A percentile compares a stretch with the other conserved stretches of the same genome.
Conservation (phyloP, 768 basidiomycete species). For the Lactifluus pinguis region DNA sequence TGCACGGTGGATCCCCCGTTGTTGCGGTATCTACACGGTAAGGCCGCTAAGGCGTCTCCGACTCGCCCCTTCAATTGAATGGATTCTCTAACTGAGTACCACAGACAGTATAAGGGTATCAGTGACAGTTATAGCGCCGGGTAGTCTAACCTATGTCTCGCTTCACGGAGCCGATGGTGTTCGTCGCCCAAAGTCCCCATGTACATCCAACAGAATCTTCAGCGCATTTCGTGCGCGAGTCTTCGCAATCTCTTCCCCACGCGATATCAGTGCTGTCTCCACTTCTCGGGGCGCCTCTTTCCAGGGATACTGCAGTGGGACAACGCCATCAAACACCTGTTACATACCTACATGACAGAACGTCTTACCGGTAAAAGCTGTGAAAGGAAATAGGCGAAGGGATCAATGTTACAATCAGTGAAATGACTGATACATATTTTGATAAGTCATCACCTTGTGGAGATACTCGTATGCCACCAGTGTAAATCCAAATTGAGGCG, state of each 20-base stretch:
- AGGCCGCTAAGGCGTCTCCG: background rate
- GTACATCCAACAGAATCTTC: constrained; percentile 82
- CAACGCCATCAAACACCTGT: constrained; percentile 9
- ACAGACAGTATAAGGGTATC: background rate
- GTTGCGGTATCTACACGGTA: background rate
- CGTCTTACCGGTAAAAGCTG: constrained; percentile 17
- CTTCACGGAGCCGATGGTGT: background rate
- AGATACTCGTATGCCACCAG: constrained; percentile 72
- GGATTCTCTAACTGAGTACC: background rate
- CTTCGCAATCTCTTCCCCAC: constrained; percentile 75
- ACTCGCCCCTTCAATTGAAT: background rate
- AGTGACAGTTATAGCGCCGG: background rate
- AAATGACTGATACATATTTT: background rate
- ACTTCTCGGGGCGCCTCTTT: constrained; percentile 56
- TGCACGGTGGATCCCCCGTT: background rate
- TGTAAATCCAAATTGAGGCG: constrained; percentile 92
- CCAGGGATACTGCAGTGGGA: constrained; percentile 65
- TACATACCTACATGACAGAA: background rate
- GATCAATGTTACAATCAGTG: background rate
- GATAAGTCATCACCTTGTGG: constrained; percentile 39
- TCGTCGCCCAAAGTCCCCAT: constrained; percentile 57
- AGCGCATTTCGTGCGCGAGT: constrained; percentile 92
- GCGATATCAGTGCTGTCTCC: constrained; percentile 60
- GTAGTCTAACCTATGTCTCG: background rate
- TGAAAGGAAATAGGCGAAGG: background rate